phyloP scores from a whole-genome alignment of 2,329 filamentous ascomycete species.

The Colletotrichum spinosum region DNA sequence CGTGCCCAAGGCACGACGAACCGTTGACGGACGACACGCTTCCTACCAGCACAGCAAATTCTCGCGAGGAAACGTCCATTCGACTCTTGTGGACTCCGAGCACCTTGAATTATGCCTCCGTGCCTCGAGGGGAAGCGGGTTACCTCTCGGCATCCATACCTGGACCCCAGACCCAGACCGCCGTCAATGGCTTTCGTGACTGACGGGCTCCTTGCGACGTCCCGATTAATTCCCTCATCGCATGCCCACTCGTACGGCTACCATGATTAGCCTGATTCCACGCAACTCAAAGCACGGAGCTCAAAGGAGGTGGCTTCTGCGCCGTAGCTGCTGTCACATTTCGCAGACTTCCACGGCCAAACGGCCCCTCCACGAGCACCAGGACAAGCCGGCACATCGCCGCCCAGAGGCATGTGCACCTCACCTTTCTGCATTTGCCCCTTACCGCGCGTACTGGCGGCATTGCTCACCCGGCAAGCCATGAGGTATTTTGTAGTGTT shows the following conservation, averaged over 20 bases:
- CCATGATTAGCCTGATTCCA: conserved; percentile 33
- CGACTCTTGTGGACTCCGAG: not conserved
- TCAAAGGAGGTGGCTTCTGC: conserved; percentile 20
- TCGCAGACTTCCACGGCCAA: conserved; percentile 20
- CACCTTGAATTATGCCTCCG: not conserved
- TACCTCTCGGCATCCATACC: conserved; percentile 3
- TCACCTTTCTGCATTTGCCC: conserved; percentile 4
- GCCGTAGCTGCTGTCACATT: conserved; percentile 28
- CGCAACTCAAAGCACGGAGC: conserved; percentile 28
- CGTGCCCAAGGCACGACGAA: conserved; percentile 20
- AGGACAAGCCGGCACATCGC: conserved; percentile 16
- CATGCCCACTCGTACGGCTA: conserved; percentile 32
- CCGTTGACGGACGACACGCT: not conserved
- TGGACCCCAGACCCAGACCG: conserved; percentile 21
- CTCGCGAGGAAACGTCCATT: conserved; percentile 17
- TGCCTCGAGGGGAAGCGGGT: conserved; percentile 1
- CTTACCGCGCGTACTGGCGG: conserved; percentile 12
- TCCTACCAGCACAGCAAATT: not conserved
- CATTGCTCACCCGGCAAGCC: conserved; percentile 14
- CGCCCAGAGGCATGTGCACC: conserved; percentile 31
- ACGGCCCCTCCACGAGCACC: conserved; percentile 9
- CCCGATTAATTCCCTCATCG: conserved; percentile 37
- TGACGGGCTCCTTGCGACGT: conserved; percentile 19
- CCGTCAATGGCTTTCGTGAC: conserved; percentile 8
- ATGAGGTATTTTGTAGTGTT: not conserved